A percentile compares a stretch with the other conserved stretches of the same genome.
Evolutionary conservation across 371 early-diverging fungal species (phyloP).

Genomic region (Mucor circinelloides): DNA sequence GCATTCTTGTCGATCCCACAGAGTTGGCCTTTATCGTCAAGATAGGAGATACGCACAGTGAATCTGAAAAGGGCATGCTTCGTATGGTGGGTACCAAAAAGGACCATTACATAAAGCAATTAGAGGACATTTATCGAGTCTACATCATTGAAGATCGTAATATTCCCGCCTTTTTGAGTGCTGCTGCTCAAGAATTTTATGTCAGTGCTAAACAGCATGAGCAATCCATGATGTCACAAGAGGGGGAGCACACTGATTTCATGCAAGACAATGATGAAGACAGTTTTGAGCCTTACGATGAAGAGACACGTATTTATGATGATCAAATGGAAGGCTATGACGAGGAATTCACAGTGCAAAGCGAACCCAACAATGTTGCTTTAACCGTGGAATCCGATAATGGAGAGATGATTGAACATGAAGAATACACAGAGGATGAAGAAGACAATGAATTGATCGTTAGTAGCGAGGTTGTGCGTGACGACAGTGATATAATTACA

Average conservation of each 20-base stretch:
- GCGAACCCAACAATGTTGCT: background rate
- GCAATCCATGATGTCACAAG: background rate
- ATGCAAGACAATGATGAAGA: background rate
- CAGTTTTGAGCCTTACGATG: background rate
- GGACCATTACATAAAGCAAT: constrained; percentile 54
- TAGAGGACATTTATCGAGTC: constrained; percentile 57
- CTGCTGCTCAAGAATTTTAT: constrained; percentile 63
- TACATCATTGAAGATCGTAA: constrained; percentile 69
- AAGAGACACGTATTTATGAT: background rate
- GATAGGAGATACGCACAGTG: constrained; percentile 55
- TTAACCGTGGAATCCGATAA: background rate
- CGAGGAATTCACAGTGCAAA: background rate
- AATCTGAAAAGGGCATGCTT: constrained; percentile 35
- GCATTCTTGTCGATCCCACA: constrained; percentile 55
- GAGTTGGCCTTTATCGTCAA: constrained; percentile 70
- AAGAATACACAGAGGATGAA: background rate
- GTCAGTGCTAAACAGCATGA: background rate
- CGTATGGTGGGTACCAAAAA: constrained; percentile 66
- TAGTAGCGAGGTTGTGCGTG: background rate
- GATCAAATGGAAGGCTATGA: background rate
- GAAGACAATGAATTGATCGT: background rate
- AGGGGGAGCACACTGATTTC: background rate
- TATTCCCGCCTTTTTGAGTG: constrained; percentile 81
- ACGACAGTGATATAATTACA: background rate
- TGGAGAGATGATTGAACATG: background rate